Conservation (phyloP, 1,284 basidiomycete genomes). For the Amylostereum areolatum region DNA sequence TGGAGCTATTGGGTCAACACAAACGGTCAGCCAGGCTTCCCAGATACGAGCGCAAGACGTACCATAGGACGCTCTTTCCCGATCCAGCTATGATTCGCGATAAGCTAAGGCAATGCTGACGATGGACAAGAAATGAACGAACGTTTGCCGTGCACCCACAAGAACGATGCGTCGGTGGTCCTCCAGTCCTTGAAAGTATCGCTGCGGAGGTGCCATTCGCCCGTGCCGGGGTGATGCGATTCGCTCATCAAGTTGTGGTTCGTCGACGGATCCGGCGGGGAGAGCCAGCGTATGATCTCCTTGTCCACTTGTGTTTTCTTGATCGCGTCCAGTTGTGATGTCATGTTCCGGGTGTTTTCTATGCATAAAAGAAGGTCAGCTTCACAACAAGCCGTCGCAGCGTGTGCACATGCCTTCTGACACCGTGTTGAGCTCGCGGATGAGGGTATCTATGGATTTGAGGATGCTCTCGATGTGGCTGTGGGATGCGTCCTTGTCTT, state of each 20-base stretch:
- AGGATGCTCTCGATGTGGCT: not conserved
- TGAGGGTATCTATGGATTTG: not conserved
- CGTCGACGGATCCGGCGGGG: slow-evolving; percentile 1
- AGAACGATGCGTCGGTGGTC: not conserved
- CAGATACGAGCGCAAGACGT: not conserved
- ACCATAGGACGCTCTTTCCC: slow-evolving; percentile 7
- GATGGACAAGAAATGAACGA: not conserved
- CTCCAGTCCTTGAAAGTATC: slow-evolving; percentile 1
- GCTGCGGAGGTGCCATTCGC: slow-evolving; percentile 1
- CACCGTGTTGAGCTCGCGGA: not conserved
- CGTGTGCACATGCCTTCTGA: not conserved
- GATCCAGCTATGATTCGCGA: slow-evolving; percentile 2
- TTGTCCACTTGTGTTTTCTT: not conserved
- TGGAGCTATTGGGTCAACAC: not conserved
- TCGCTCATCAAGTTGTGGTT: slow-evolving; percentile 1
- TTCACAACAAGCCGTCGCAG: not conserved
- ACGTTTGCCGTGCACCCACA: slow-evolving; percentile 5
- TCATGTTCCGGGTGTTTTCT: too few relatives aligned
- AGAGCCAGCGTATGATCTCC: not conserved
- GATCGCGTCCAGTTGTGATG: too few relatives aligned
- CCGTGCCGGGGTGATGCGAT: not conserved
- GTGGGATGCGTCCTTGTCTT: not conserved
- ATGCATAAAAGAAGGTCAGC: too few relatives aligned
- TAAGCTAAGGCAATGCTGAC: not conserved
- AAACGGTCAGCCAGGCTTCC: not conserved